Percentiles rank a stretch among this genome's conserved stretches.
phyloP scores from a whole-genome alignment of 2,329 filamentous ascomycete genomes.

The Cadophora malorum region DNA sequence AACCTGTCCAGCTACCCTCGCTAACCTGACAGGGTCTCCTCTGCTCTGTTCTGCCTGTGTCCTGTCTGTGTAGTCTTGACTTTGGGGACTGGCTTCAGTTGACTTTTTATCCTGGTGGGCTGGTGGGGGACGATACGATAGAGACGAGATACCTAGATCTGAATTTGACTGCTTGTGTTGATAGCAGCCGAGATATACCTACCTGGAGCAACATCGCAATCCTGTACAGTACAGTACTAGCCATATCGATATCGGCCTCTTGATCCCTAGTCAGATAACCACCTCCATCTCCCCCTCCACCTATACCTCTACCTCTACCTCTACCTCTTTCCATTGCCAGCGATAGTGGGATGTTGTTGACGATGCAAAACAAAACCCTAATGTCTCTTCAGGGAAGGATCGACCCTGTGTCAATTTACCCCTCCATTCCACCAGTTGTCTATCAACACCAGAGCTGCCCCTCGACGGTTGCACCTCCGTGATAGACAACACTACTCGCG shows the following conservation, averaged over 20 bases:
- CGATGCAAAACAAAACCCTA: no score
- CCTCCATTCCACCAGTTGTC: not conserved
- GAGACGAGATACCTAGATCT: no score
- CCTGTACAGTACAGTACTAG: not conserved
- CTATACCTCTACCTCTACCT: no score
- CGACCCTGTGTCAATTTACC: not conserved
- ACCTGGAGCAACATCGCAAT: no score
- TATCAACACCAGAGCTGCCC: not conserved
- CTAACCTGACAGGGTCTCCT: not conserved
- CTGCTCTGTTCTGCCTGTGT: not conserved
- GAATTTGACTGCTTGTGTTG: not conserved
- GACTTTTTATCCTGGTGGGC: no score
- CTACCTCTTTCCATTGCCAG: not conserved
- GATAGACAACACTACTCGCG: slow-evolving; percentile 11
- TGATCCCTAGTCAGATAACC: not conserved
- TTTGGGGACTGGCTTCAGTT: not conserved
- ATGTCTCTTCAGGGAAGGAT: slow-evolving; percentile 7
- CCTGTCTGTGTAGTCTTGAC: not conserved
- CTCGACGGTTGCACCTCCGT: not conserved
- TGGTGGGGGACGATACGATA: slow-evolving; percentile 8
- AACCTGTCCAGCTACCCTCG: not conserved
- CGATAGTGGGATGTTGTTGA: slow-evolving; percentile 10
- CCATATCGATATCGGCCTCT: not conserved
- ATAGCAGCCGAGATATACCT: not conserved
- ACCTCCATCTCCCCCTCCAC: not conserved